Conservation (phyloP, 1,284 basidiomycete species). For the Fistulina hepatica region DNA sequence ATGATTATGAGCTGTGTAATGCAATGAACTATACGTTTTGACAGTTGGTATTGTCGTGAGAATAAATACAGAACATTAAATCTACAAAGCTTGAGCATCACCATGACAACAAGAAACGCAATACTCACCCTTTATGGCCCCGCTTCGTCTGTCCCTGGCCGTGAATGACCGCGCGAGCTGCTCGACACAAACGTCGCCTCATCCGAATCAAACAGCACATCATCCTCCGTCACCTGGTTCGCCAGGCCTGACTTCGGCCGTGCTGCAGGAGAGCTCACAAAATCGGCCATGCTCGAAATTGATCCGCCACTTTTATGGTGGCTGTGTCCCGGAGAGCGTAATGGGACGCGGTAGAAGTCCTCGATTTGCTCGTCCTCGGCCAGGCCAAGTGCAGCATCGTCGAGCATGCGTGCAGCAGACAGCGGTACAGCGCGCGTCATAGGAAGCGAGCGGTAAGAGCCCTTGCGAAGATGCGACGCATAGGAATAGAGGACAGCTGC, state of each 20-base stretch:
- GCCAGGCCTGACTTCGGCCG: not conserved
- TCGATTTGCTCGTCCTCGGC: constrained; percentile 50
- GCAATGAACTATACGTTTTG: too few relatives aligned
- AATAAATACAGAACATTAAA: too few relatives aligned
- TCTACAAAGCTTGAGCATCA: too few relatives aligned
- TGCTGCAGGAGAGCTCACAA: constrained; percentile 29
- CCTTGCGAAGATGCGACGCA: constrained; percentile 84
- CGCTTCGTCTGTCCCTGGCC: too few relatives aligned
- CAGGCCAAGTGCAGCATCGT: constrained; percentile 31
- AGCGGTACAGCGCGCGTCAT: constrained; percentile 35
- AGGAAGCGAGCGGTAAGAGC: constrained; percentile 81
- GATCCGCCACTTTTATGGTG: constrained; percentile 20
- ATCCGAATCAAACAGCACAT: constrained; percentile 3
- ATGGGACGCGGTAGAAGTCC: constrained; percentile 54
- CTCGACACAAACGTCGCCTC: too few relatives aligned
- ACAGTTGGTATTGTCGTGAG: too few relatives aligned
- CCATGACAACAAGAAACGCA: too few relatives aligned
- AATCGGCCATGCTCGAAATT: constrained; percentile 44
- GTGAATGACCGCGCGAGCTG: too few relatives aligned
- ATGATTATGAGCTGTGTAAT: too few relatives aligned
- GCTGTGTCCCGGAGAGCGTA: constrained; percentile 27
- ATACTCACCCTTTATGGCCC: too few relatives aligned
- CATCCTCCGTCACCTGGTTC: constrained; percentile 5
- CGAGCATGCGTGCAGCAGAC: constrained; percentile 22
- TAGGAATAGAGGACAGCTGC: constrained; percentile 88